Percentiles rank a stretch among this genome's conserved stretches.
Evolutionary conservation across 228 moss, liverwort and hornwort species (phyloP).

Genomic region (Sphagnum magellanicum): DNA sequence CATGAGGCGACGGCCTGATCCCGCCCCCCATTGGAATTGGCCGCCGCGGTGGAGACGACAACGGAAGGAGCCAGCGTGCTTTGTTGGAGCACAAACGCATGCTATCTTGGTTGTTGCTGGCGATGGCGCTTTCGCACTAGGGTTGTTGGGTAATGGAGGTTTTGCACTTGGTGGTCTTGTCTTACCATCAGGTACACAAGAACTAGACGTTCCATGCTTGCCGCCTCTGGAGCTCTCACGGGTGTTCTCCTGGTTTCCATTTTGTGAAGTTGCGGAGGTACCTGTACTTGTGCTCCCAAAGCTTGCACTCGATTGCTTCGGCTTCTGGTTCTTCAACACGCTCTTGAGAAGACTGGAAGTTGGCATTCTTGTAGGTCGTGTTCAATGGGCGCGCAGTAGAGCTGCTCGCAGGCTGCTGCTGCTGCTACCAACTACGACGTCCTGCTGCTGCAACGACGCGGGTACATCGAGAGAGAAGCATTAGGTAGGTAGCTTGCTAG

Average conservation of each 20-base stretch:
- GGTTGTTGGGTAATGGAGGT: constrained; percentile 34
- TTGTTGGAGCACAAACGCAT: constrained; percentile 92
- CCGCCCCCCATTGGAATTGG: constrained; percentile 62
- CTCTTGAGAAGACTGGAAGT: constrained; percentile 71
- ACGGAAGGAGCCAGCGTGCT: constrained; percentile 82
- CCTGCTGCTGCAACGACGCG: no score
- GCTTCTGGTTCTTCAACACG: constrained; percentile 61
- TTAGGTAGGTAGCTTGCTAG: no score
- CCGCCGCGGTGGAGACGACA: constrained; percentile 79
- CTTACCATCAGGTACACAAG: background rate
- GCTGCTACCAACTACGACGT: no score
- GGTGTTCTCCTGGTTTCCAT: constrained; percentile 12
- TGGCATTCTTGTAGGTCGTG: constrained; percentile 36
- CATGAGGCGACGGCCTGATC: no score
- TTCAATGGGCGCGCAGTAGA: no score
- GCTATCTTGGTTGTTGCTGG: constrained; percentile 49
- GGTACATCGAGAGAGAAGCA: no score
- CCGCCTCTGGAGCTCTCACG: constrained; percentile 13
- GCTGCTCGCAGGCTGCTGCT: no score
- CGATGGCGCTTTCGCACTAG: background rate
- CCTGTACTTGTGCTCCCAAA: no score
- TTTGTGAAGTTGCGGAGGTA: constrained; percentile 15
- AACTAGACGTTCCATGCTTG: constrained; percentile 32
- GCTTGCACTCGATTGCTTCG: constrained; percentile 31
- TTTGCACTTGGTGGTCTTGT: constrained; percentile 23